Base-by-base conservation (phyloP, 139 green algal genomes). In the Closterium sp. region DNA sequence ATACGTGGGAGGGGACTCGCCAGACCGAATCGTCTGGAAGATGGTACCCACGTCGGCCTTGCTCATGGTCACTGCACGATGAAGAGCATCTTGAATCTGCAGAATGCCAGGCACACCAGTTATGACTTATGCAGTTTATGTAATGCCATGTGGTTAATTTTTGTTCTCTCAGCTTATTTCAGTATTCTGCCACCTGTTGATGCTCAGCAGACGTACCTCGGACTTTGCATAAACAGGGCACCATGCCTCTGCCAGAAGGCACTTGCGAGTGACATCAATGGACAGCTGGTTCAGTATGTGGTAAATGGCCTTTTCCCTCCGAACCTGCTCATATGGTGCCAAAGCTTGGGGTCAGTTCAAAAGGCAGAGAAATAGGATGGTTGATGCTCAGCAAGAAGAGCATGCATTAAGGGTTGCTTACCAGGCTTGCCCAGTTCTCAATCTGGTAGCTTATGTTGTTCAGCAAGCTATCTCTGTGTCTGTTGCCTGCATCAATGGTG, bases 221-320 rank as follows among this genome's bases (percentile, higher is more conserved):
- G 33, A 21, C 89, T 94, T 94, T 19, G 95, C 95, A 0, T 89
- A 89, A 4, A 94, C 92, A 3, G 98, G 98, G 86, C 97, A 96
- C 98, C 98, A 99, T 0, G 96, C 98, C 95, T 99, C 97, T 0
- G 96, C 98, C 43, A 99, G 95, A 84, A 99, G 96, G 92, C 96
- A 97, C 94, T 99, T 99, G 90, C 95, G 95, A 5, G 96, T 97
- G 69, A 98, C 96, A 91, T 99, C 98, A 84, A 99, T 95, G 84
- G 87, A 96, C 34, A 98, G 95, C 96, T 98, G 99, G 97, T 99
- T 99, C 69, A 99, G 96, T 21, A 97, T 97, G 95, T 99, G 97
- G 95, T 99, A 99, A n/a, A 98, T 93, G 1, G 96, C 96, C 95
- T 98, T 99, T 95, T 99, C 97, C 5, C 93, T 92, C 84, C 94